Evolutionary conservation across 345 rosid species (phyloP).

Genomic region (Citrus trifoliata): DNA sequence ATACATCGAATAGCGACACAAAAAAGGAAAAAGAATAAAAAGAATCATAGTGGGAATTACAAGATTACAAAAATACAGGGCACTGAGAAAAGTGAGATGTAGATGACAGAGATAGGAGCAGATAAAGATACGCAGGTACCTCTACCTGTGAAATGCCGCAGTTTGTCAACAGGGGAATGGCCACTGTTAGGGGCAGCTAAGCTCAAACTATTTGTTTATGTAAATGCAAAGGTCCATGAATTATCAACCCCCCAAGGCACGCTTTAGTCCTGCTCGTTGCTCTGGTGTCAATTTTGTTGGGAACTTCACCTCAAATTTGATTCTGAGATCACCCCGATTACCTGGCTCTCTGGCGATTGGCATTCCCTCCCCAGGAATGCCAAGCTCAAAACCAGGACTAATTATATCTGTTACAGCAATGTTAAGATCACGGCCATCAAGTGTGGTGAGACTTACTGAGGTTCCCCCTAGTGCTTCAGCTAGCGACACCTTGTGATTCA

Average conservation of each 20-base stretch:
- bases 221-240: background rate
- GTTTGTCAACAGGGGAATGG: background rate
- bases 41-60: background rate
- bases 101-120: constrained; percentile 7
- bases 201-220: constrained; percentile 3
- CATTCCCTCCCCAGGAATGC: constrained; percentile 84
- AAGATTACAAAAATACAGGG: background rate
- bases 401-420: constrained; percentile 67
- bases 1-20: background rate
- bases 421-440: constrained; percentile 61
- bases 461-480: constrained; percentile 92
- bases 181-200: background rate
- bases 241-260: constrained; percentile 57
- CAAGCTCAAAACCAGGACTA: constrained; percentile 80
- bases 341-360: constrained; percentile 83
- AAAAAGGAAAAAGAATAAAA: background rate
- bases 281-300: constrained; percentile 65
- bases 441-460: constrained; percentile 45
- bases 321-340: constrained; percentile 65
- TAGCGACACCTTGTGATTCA: constrained; percentile 51
- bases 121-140: background rate
- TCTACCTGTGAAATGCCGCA: background rate
- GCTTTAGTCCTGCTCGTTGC: constrained; percentile 72
- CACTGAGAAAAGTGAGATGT: background rate
- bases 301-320: constrained; percentile 84